phyloP scores from a whole-genome alignment of 805 yeast species.

The Nakazawaea sp. region DNA sequence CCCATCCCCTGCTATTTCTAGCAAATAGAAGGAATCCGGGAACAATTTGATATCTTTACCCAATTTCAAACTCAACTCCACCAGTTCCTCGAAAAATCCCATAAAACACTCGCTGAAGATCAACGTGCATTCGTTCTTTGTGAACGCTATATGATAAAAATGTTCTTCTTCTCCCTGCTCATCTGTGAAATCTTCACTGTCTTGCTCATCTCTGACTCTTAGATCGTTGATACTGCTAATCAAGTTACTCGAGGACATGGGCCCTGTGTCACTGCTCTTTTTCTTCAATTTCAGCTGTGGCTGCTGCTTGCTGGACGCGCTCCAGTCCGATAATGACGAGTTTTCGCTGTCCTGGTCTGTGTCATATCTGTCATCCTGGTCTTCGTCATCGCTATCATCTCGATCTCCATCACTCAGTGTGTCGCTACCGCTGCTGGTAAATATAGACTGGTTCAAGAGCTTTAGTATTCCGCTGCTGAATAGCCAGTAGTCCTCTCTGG shows the following conservation, averaged over 20 bases:
- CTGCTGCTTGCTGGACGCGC: conserved; percentile 8
- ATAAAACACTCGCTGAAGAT: conserved; percentile 41
- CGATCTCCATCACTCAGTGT: conserved; percentile 14
- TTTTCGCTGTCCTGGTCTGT: conserved; percentile 1
- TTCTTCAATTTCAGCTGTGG: conserved; percentile 4
- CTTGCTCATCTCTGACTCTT: neutral
- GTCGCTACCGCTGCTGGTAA: conserved; percentile 16
- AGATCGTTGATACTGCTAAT: conserved; percentile 4
- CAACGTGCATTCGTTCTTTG: conserved; percentile 57
- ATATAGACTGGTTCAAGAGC: conserved; percentile 33
- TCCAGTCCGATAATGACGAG: conserved; percentile 9
- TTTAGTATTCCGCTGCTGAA: conserved; percentile 44
- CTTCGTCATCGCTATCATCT: conserved; percentile 5
- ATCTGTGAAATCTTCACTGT: neutral
- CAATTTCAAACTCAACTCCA: conserved; percentile 25
- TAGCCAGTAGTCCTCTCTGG: conserved; percentile 45
- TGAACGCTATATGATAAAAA: conserved; percentile 56
- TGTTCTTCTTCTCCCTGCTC: conserved; percentile 7
- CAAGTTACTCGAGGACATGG: neutral
- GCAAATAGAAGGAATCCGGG: conserved; percentile 37
- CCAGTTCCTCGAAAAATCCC: conserved; percentile 30
- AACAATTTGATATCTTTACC: conserved; percentile 33
- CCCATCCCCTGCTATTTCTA: conserved; percentile 59
- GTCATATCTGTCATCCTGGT: neutral
- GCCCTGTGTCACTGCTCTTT: conserved; percentile 1